These are phyloP conservation scores for Candida anutae DNA, from an alignment of 1,139 yeast species.

Conservation along the genomic window DNA sequence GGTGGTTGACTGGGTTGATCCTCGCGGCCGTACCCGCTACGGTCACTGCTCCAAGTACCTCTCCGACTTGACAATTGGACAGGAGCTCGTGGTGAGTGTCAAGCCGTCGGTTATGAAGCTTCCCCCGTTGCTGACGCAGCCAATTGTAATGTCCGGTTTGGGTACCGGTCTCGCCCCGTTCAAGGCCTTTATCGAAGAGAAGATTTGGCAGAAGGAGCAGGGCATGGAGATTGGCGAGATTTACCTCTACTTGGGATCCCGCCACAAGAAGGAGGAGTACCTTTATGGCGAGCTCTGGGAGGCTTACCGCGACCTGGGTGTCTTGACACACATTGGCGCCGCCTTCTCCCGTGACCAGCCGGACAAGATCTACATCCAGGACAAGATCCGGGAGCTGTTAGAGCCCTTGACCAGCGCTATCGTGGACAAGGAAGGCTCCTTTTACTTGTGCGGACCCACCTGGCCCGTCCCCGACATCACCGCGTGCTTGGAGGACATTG, in stretches of 20 bases:
- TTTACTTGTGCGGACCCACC: constrained; percentile 97
- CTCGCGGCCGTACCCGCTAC: constrained; percentile 75
- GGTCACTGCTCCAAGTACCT: constrained; percentile 94
- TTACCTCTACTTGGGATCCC: constrained; percentile 84
- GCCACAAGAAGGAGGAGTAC: constrained; percentile 94
- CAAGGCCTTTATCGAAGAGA: constrained; percentile 95
- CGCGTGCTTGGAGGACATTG: constrained; percentile 79
- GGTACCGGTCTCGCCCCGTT: constrained; percentile 99
- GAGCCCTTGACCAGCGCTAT: constrained; percentile 72
- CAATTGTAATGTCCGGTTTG: constrained; percentile 93
- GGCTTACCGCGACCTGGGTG: constrained; percentile 87
- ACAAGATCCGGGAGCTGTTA: constrained; percentile 75
- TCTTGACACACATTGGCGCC: constrained; percentile 92
- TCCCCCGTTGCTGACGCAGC: constrained; percentile 80
- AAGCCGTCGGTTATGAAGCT: constrained; percentile 97
- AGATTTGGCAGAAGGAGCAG: constrained; percentile 85
- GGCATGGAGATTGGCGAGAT: constrained; percentile 88
- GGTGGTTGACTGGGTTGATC: constrained; percentile 94
- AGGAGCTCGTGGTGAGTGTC: constrained; percentile 86
- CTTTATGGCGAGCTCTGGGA: constrained; percentile 97
- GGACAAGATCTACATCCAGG: constrained; percentile 90
- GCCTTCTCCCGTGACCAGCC: constrained; percentile 98
- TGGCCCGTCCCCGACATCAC: constrained; percentile 99
- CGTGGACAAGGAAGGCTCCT: constrained; percentile 72
- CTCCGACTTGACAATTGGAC: constrained; percentile 70